These are phyloP conservation scores for Quaeritorhiza haematococci DNA, from an alignment of 371 early-diverging fungal species.

Conservation along the genomic window DNA sequence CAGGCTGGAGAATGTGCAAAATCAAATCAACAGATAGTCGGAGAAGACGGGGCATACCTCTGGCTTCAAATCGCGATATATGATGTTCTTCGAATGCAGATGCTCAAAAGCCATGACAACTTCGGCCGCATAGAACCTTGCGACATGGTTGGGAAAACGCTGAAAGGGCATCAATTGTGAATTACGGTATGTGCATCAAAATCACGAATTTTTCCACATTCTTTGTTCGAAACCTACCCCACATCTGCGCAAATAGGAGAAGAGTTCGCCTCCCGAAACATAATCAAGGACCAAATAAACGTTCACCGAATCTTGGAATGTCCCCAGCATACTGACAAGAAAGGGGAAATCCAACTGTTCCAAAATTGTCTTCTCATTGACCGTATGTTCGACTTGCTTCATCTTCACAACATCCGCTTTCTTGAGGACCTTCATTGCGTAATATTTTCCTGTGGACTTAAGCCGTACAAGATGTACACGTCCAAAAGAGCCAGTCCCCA, in stretches of 20 bases:
- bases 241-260: constrained; percentile 59
- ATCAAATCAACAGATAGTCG: neutral
- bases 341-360: constrained; percentile 86
- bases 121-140: constrained; percentile 67
- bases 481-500: constrained; percentile 99
- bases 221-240: constrained; percentile 31
- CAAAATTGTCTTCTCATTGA: constrained; percentile 93
- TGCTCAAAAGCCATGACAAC: constrained; percentile 62
- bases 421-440: constrained; percentile 96
- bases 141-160: constrained; percentile 86
- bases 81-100: constrained; percentile 54
- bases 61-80: constrained; percentile 72
- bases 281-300: constrained; percentile 92
- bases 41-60: constrained; percentile 44
- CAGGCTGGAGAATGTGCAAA: neutral
- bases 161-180: constrained; percentile 15
- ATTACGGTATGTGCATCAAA: constrained; percentile 23
- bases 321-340: constrained; percentile 87
- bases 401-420: constrained; percentile 90
- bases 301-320: constrained; percentile 80
- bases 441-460: constrained; percentile 70
- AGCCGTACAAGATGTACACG: constrained; percentile 89
- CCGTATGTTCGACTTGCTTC: constrained; percentile 96
- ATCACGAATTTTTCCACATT: constrained; percentile 39
- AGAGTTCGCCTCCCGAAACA: constrained; percentile 92